Evolutionary conservation across 495 filamentous ascomycete genomes (phyloP).

Genomic region (Glutinoglossum americanum): DNA sequence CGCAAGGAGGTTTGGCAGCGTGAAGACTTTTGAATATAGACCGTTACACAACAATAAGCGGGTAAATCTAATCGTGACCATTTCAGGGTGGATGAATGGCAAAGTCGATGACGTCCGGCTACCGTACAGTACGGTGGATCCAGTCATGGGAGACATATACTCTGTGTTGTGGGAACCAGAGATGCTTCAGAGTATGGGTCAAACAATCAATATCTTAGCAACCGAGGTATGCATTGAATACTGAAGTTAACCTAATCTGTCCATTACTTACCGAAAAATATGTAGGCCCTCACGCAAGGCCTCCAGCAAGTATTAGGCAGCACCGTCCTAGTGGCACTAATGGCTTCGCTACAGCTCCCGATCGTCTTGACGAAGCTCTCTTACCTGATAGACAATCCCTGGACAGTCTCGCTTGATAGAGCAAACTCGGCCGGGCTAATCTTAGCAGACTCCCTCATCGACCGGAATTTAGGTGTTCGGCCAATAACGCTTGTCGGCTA

Average conservation of each 20-base stretch:
- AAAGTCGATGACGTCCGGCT: conserved; percentile 91
- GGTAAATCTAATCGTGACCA: conserved; percentile 85
- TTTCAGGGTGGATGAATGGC: conserved; percentile 96
- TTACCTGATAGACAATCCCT: conserved; percentile 96
- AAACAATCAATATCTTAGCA: conserved; percentile 93
- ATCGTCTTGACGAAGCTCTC: conserved; percentile 84
- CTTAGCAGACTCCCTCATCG: conserved; percentile 81
- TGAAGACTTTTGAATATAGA: conserved; percentile 90
- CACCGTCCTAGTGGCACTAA: conserved; percentile 69
- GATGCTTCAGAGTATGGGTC: conserved; percentile 91
- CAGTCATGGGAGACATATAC: conserved; percentile 96
- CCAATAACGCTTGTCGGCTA: conserved; percentile 94
- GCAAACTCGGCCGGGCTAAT: conserved; percentile 81
- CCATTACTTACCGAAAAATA: conserved; percentile 2
- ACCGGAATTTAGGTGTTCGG: conserved; percentile 73
- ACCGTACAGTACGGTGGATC: conserved; percentile 88
- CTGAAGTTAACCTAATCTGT: background rate
- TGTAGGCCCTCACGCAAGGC: conserved; percentile 77
- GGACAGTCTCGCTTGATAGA: conserved; percentile 81
- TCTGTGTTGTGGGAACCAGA: conserved; percentile 97
- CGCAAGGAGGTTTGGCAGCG: conserved; percentile 64
- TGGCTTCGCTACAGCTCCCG: conserved; percentile 85
- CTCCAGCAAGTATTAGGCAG: conserved; percentile 87
- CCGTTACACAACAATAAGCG: conserved; percentile 95
- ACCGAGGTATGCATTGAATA: conserved; percentile 52